These are phyloP conservation scores for Hypoxylon rubiginosum DNA, from an alignment of 2,329 filamentous ascomycete species.

Conservation along the genomic window DNA sequence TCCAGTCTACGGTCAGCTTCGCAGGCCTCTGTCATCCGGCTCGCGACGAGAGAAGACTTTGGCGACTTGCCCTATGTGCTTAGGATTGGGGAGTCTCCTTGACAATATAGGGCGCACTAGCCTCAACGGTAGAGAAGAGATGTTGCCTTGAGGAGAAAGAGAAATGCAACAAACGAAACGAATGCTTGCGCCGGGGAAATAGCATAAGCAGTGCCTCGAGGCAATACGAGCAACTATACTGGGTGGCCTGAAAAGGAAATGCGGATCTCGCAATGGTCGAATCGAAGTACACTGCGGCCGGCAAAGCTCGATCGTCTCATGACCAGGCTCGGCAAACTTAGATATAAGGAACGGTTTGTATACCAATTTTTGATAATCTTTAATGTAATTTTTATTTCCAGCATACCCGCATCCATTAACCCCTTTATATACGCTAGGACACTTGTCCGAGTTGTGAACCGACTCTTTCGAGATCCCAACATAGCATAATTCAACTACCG, in stretches of 20 bases:
- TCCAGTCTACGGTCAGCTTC: conserved; percentile 42
- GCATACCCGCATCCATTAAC: background rate
- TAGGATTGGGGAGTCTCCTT: conserved; percentile 46
- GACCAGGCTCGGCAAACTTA: background rate
- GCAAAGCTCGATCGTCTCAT: no score
- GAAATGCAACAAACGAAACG: no score
- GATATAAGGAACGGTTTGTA: conserved; percentile 26
- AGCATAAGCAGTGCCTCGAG: no score
- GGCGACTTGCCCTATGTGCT: conserved; percentile 55
- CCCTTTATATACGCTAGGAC: background rate
- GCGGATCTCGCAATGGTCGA: no score
- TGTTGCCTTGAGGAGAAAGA: no score
- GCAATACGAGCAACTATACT: no score
- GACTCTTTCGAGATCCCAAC: background rate
- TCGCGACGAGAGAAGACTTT: conserved; percentile 56
- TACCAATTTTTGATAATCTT: conserved; percentile 34
- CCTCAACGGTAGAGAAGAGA: conserved; percentile 19
- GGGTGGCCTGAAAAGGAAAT: no score
- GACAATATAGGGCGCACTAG: conserved; percentile 7
- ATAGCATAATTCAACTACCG: background rate
- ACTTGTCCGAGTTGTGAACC: background rate
- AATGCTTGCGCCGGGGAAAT: no score
- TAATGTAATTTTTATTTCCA: conserved; percentile 35
- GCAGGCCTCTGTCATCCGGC: conserved; percentile 59
- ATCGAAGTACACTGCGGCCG: no score